Evolutionary conservation across 176 grass and related monocot species (phyloP), one percentile per base, ranked within the genome.

Genomic region (Hyparrhenia diplandra): DNA sequence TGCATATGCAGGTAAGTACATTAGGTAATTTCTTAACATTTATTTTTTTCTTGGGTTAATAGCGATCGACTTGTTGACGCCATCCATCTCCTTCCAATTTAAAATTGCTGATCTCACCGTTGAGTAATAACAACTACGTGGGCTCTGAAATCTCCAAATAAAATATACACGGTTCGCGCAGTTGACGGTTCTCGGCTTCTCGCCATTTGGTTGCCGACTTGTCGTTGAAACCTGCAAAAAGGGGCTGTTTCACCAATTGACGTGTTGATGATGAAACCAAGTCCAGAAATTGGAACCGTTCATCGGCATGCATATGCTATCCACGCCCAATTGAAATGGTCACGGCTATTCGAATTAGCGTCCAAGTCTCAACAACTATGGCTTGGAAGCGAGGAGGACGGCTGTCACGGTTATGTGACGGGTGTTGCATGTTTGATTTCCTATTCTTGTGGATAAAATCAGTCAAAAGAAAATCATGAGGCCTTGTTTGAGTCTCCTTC

Each of bases 221-320:
- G 40, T 8, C 35, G 7, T 27, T 28, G 80, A 27, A 39, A 74
- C 6, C 6, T 25, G 39, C 24, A 61, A 73, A 67, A 42, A 0
- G 17, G 23, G n/a, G 0, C 21, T 13, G 2, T 46, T 78, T 79
- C 75, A 74, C 60, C 40, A 13, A 83, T 55, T 78, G 31, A 51
- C 82, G 77, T 75, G 70, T 77, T 35, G 77, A 77, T 57, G 64
- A 12, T 14, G 25, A 55, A 54, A 61, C 32, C 52, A 76, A 39
- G 64, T 64, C 41, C 20, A 18, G 55, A 45, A 32, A 46, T 42
- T 66, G 81, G 82, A 89, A 85, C 71, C 32, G 35, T 70, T 89
- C 42, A 30, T 64, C n/a, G 13, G 51, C 54, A 43, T 17, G 75
- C 63, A 43, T 39, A 68, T 2, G 52, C n/a, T 20, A 63, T 20